phyloP scores from a whole-genome alignment of 768 basidiomycete genomes.

The Lyophyllum semitale region DNA sequence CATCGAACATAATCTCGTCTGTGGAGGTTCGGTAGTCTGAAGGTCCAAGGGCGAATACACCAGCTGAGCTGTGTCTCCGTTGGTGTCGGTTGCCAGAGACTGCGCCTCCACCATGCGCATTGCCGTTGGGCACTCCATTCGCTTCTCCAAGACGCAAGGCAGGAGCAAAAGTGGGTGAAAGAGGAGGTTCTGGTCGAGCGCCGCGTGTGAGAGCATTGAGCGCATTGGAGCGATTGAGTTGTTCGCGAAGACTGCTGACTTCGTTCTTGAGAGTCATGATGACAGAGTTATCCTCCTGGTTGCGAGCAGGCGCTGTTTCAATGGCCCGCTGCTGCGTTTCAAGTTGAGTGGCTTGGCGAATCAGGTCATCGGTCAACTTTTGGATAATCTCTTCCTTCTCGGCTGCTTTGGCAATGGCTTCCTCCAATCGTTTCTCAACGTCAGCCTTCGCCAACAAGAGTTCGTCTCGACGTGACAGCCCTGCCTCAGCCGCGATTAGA shows the following conservation, averaged over 20 bases:
- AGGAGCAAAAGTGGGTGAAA: slow-evolving; percentile 87
- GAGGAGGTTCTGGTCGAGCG: slow-evolving; percentile 66
- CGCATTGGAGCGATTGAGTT: slow-evolving; percentile 94
- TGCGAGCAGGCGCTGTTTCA: slow-evolving; percentile 64
- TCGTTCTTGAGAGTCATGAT: slow-evolving; percentile 91
- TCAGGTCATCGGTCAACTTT: slow-evolving; percentile 77
- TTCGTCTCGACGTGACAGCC: slow-evolving; percentile 71
- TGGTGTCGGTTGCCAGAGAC: slow-evolving; percentile 58
- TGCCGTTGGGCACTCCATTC: slow-evolving; percentile 45
- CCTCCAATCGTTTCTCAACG: slow-evolving; percentile 79
- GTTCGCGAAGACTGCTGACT: slow-evolving; percentile 89
- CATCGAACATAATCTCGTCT: slow-evolving; percentile 76
- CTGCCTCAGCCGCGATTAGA: slow-evolving; percentile 69
- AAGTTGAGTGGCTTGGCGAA: slow-evolving; percentile 70
- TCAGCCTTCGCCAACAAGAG: slow-evolving; percentile 76
- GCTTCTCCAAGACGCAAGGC: slow-evolving; percentile 58
- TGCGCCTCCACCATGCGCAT: slow-evolving; percentile 20
- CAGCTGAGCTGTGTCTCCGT: slow-evolving; percentile 85
- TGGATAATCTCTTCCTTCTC: slow-evolving; percentile 88
- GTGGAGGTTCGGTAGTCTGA: slow-evolving; percentile 71
- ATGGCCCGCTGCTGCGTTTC: slow-evolving; percentile 75
- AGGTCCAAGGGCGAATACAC: slow-evolving; percentile 63
- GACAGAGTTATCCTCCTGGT: slow-evolving; percentile 82
- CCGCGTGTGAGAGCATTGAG: slow-evolving; percentile 84
- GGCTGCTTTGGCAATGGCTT: slow-evolving; percentile 65